Evolutionary conservation across 2,329 filamentous ascomycete genomes (phyloP), one percentile per base, ranked within the genome.

Genomic region (Fusarium coicis): DNA sequence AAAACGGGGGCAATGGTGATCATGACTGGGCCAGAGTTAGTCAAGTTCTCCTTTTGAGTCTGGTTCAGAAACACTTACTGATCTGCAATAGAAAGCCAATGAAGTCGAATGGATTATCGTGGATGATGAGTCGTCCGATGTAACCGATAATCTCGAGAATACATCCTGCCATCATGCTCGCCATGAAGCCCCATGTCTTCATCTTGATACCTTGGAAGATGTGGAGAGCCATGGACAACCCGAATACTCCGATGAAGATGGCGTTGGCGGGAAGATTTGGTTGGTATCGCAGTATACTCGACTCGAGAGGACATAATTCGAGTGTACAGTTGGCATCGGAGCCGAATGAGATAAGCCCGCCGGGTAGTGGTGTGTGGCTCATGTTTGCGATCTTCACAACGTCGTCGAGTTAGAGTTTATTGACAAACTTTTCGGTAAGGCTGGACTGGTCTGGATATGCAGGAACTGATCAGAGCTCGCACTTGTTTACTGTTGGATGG

Each of bases 41-140:
- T 66, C 36, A 63, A 44, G 34, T 16, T 44, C 11, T n/a, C 15
- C 14, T 7, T 28, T 44, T 14, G 18, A 36, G 7, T 21, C 8
- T 28, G n/a, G 23, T 18, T 30, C 10, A 14, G 10, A n/a, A 23
- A 7, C 10, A 76, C 75, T n/a, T 89, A 85, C 86, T 83, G 66
- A 92, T 91, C 76, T 93, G 89, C n/a, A 91, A 86, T 74, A 92
- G 83, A 75, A 93, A 93, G 1, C 85, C 88, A 14, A 76, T 76
- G 74, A 91, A 86, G 47, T 78, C 81, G 75, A 89, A 92, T 0
- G 89, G 88, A 65, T 91, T 88, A 39, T 85, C 68, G 68, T 88
- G 83, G 49, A 90, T 82, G 61, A 89, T 77, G 34, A 92, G 80
- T 7, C 91, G 84, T 4, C 89, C 91, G 2, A 81, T 81, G 67